Percentiles rank a stretch among this genome's conserved stretches.
Conservation (phyloP, 257 asterid species). For the Gentiana straminea region DNA sequence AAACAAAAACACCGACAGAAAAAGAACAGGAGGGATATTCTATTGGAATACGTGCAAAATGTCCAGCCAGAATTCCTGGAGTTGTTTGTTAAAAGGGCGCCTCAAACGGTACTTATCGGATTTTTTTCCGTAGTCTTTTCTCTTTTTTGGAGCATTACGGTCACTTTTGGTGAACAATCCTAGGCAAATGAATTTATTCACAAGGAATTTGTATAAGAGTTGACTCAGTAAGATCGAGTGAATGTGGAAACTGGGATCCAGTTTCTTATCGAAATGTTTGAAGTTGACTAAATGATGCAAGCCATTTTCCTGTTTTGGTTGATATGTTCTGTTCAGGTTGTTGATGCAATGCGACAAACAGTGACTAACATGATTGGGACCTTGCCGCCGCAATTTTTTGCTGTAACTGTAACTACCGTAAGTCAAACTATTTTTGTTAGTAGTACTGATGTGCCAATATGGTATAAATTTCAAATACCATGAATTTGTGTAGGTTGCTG, state of each 20-base stretch:
- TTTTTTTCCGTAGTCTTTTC: neutral
- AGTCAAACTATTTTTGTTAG: slow-evolving; percentile 14
- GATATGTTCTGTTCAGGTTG: slow-evolving; percentile 38
- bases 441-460: neutral
- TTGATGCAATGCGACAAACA: slow-evolving; percentile 98
- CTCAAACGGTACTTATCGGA: slow-evolving; percentile 60
- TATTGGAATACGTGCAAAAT: slow-evolving; percentile 89
- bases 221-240: neutral
- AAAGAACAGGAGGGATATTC: slow-evolving; percentile 76
- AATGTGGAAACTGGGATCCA: neutral
- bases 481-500: slow-evolving; percentile 65
- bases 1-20: slow-evolving; percentile 22
- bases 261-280: neutral
- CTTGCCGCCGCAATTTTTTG: slow-evolving; percentile 87
- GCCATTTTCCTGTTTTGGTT: neutral
- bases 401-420: slow-evolving; percentile 84
- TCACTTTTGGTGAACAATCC: neutral
- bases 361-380: slow-evolving; percentile 97
- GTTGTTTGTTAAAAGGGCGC: slow-evolving; percentile 79
- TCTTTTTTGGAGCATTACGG: neutral
- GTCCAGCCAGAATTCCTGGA: slow-evolving; percentile 99
- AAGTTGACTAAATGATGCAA: neutral
- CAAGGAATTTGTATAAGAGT: neutral
- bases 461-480: neutral
- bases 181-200: too few relatives aligned